Evolutionary conservation across 306 rosid genomes (phyloP), one percentile per base, ranked within the genome.

Genomic region (Delonix regia): DNA sequence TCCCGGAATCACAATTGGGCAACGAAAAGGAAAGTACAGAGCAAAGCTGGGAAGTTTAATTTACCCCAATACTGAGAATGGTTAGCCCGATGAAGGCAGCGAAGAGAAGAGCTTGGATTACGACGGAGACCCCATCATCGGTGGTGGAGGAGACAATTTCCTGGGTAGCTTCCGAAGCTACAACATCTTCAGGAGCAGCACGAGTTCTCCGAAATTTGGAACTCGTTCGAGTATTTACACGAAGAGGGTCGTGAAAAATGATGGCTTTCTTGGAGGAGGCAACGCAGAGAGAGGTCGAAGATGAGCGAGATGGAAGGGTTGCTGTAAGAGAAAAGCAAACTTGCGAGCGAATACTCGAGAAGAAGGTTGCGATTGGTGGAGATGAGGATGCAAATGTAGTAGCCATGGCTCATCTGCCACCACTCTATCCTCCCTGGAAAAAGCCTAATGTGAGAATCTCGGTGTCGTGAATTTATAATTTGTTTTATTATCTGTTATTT

Each of bases 1-100:
- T 63, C 15, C 19, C 39, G 25, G 39, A 15, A 45, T 11, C 10
- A 45, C 16, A 27, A 12, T 22, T 60, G 1, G 22, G 55, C 33
- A 45, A 5, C 59, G 4, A 44, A 10, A 13, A 12, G 21, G 18
- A 11, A 27, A 1, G 1, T 60, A 34, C 14, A 42, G 73, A 61
- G 33, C 13, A 41, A 52, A 38, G 49, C 2, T 1, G 57, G 9
- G 21, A 24, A 22, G 21, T 13, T 56, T 49, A 24, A 10, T 42
- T 71, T 92, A 92, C 98, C 96, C 99, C 99, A 62, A 93, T 13
- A 39, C 97, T 89, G 79, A 95, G 93, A 69, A 84, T 70, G 24
- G 90, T 83, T 5, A 95, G 83, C 25, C 93, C 99, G 80, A 91
- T 12, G 78, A 95, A 95, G 15, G 94, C 99, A 66, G 61, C 6